Base-by-base conservation (phyloP, 1,139 yeast genomes). In the Zhuliangozyma blackwelliae region DNA sequence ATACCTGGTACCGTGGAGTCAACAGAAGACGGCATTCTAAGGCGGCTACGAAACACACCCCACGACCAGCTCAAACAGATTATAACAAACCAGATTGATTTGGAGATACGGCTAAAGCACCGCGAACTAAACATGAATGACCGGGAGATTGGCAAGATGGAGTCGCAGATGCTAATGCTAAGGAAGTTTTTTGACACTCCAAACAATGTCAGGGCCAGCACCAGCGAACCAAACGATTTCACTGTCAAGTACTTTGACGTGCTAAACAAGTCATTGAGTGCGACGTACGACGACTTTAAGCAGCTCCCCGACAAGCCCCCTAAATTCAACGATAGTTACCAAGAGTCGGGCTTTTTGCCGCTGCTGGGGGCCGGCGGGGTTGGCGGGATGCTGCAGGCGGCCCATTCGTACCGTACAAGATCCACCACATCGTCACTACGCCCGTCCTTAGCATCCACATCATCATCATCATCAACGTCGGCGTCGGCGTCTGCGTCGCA, bases 41-140 rank as follows among this genome's bases (percentile, higher is more conserved):
- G 54, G 25, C 58, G 58, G 37, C 56, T 69, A 20, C 50, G 56
- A 22, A 52, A 53, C 20, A 59, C 68, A 6, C 73, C 75, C 0
- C 45, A 60, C n/a, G 65, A 62, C 8, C 59, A 65, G 38, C 56
- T 70, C 28, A 61, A 64, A 40, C 65, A 63, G 26, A 63, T 69
- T 19, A 54, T 69, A 25, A 68, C 65, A 41, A 67, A 68, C 40
- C 81, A 79, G 54, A 68, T 85, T 25, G 87, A 84, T 54, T 57
- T 83, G 38, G 94, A 85, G 54, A 79, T 84, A 11, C 58, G 85
- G 33, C 63, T 84, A 44, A 83, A 82, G 45, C 89, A 83, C 55
- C 73, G 79, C 40, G 90, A 85, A 54, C 62, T 79, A 35, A 64
- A 69, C 21, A 57, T 72, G 31, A 71, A 83, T 5, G 78, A 80